phyloP scores from a whole-genome alignment of 805 yeast species.

The Pichia heedii region DNA sequence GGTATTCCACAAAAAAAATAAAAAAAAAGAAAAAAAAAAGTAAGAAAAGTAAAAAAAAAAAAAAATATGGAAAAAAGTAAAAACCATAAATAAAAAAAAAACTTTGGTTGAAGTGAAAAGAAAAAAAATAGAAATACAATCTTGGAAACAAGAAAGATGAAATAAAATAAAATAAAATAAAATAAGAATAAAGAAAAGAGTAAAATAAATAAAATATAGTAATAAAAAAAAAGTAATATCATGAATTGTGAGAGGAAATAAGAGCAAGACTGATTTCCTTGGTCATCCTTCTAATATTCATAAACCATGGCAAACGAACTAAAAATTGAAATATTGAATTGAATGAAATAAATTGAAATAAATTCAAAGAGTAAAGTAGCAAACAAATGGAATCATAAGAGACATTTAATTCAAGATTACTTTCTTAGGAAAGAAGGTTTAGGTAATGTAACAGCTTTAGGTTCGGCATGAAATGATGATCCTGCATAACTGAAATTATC shows the following conservation, averaged over 20 bases:
- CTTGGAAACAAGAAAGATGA: background rate
- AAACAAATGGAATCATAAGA: no score
- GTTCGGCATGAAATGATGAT: slow-evolving; percentile 47
- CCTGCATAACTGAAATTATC: slow-evolving; percentile 38
- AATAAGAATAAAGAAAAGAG: background rate
- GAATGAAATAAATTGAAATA: background rate
- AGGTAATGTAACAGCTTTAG: slow-evolving; percentile 46
- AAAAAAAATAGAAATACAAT: background rate
- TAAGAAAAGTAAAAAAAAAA: background rate
- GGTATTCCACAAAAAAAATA: background rate
- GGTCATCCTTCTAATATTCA: no score
- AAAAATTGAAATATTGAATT: background rate
- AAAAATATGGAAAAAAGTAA: background rate
- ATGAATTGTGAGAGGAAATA: no score
- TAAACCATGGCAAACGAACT: no score
- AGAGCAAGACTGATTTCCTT: no score
- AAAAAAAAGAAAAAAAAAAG: background rate
- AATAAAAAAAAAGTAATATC: no score
- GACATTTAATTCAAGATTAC: no score
- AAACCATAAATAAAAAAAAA: background rate
- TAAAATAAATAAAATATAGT: background rate
- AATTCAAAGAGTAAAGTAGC: background rate
- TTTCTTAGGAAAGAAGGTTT: slow-evolving; percentile 38
- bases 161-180: background rate
- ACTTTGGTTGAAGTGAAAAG: background rate